Evolutionary conservation across 2,329 filamentous ascomycete genomes (phyloP).

Genomic region (Neofusicoccum umdonicola): DNA sequence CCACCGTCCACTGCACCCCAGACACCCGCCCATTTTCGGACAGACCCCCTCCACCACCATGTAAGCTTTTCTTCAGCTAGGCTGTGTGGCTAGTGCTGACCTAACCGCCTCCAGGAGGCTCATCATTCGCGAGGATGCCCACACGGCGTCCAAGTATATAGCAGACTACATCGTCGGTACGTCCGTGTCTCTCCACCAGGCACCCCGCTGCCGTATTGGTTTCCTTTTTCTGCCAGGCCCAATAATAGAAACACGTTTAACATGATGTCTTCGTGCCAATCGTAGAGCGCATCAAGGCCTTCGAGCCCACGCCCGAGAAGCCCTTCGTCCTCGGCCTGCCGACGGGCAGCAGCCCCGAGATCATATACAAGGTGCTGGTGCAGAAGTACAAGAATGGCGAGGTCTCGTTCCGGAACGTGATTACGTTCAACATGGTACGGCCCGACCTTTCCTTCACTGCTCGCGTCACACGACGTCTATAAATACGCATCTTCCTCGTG

Average conservation of each 20-base stretch:
- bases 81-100: conserved; percentile 13
- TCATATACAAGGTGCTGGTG: conserved; percentile 75
- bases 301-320: conserved; percentile 66
- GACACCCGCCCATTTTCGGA: not conserved
- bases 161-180: conserved; percentile 75
- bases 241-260: not conserved
- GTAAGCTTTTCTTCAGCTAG: conserved; percentile 16
- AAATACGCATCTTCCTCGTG: conserved; percentile 9
- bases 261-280: not conserved
- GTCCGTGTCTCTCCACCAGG: not conserved
- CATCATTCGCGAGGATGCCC: conserved; percentile 73
- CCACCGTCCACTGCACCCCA: not conserved
- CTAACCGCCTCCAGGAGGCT: conserved; percentile 63
- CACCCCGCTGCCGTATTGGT: not conserved
- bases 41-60: conserved; percentile 6
- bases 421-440: conserved; percentile 86
- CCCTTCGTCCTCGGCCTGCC: conserved; percentile 82
- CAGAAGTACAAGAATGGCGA: conserved; percentile 67
- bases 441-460: not conserved
- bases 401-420: conserved; percentile 82
- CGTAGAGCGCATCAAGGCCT: conserved; percentile 72
- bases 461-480: not conserved
- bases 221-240: not conserved
- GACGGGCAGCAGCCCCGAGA: conserved; percentile 76
- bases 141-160: conserved; percentile 69